Base-by-base conservation (phyloP, 108 stramenopile species). In the Nannochloropsis gaditana region DNA sequence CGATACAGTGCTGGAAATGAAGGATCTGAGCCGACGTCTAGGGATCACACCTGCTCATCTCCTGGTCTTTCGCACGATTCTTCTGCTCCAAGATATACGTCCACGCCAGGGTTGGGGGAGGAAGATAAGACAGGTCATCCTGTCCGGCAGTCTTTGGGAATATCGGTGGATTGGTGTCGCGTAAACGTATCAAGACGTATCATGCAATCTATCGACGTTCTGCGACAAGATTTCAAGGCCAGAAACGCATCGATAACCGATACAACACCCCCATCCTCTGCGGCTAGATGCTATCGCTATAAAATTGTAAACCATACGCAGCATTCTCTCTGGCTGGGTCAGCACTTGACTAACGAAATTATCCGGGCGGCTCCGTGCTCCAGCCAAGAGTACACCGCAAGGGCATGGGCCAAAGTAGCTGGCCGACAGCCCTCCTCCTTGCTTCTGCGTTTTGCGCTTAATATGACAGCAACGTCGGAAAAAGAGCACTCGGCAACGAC, bases 291-390 rank as follows among this genome's bases (percentile, higher is more conserved):
- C 59, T 6, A 73, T 6, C 59, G 59, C 59, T 73, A 73, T n/a
- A 73, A 73, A 73, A 15, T 73, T 2, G 19, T 73, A 4, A 73
- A 73, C 6, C 6, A 2, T 2, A 73, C 59, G 59, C 59, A 73
- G n/a, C 59, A 73, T 8, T 73, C 59, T 4, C 59, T 73, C 19
- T 73, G 59, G 59, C 2, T 73, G n/a, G 59, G 59, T 0, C 59
- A 73, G n/a, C 59, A 73, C n/a, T n/a, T 73, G 59, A 73, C 59
- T n/a, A 73, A 73, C 59, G 59, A 73, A 6, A 73, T 73, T 15
- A 73, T 73, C 59, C 59, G 59, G 15, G 19, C n/a, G 15, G 4
- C 19, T n/a, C 6, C 59, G 15, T 73, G 2, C n/a, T 73, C 59
- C 59, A 73, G 19, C 19, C 59, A 73, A 73, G 59, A 73, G n/a